These are phyloP conservation scores for Cutaneotrichosporon dermatis DNA, from an alignment of 1,284 basidiomycete genomes.

Conservation along the genomic window DNA sequence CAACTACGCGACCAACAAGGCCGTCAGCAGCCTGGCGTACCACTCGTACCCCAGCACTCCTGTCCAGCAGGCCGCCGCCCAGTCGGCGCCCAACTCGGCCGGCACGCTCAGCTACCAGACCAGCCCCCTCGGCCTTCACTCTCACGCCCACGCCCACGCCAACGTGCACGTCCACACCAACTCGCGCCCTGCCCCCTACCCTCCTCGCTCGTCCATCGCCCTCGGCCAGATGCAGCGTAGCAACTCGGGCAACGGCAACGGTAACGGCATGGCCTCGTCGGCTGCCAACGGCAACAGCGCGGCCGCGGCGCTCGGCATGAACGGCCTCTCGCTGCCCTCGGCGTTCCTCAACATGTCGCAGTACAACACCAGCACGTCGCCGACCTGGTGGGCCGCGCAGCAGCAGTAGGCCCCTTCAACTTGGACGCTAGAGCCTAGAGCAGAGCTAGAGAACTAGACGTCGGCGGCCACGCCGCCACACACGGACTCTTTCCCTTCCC, in stretches of 20 bases:
- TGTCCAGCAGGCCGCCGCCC: neutral
- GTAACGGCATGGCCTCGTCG: too few species aligned
- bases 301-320: neutral
- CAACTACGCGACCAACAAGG: too few species aligned
- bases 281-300: neutral
- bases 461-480: too few species aligned
- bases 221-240: neutral
- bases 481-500: too few species aligned
- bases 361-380: too few species aligned
- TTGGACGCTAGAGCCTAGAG: too few species aligned
- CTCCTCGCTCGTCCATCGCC: neutral
- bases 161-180: neutral
- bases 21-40: neutral
- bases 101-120: neutral
- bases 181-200: slow-evolving; percentile 1
- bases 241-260: neutral
- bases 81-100: neutral
- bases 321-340: too few species aligned
- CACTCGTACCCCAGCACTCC: neutral
- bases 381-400: too few species aligned
- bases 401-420: too few species aligned
- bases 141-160: too few species aligned
- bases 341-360: too few species aligned
- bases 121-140: neutral
- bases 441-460: too few species aligned